Conservation (phyloP, 352 stramenopile species). For the Phytophthora multivora region DNA sequence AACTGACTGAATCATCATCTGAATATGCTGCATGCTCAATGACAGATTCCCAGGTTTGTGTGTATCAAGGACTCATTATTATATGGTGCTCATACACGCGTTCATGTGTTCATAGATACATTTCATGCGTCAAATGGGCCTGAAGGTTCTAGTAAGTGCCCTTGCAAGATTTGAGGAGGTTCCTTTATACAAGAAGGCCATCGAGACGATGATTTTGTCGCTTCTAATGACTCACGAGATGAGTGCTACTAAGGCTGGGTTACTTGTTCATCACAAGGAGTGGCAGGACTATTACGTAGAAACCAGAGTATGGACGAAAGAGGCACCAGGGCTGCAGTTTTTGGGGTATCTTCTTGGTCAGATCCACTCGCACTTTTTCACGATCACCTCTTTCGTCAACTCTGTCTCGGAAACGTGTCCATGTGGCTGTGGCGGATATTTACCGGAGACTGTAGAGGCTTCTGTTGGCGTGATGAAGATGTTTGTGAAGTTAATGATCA, state of each 20-base stretch:
- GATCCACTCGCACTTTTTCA: conserved; percentile 21
- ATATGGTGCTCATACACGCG: not conserved
- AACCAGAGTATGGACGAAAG: conserved; percentile 3
- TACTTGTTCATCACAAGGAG: conserved; percentile 21
- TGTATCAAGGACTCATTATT: not conserved
- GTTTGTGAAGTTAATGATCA: conserved; percentile 23
- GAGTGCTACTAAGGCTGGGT: conserved; percentile 14
- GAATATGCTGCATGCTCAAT: conserved; percentile 6
- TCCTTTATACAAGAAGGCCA: conserved; percentile 8
- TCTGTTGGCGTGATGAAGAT: conserved; percentile 21
- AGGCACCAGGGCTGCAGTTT: not conserved
- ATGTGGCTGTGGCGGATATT: conserved; percentile 11
- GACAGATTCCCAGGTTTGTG: conserved; percentile 23
- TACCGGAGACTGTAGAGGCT: not conserved
- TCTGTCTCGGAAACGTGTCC: conserved; percentile 5
- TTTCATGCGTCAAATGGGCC: conserved; percentile 8
- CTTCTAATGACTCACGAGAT: conserved; percentile 18
- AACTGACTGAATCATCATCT: not conserved
- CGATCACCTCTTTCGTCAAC: conserved; percentile 1
- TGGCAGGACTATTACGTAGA: conserved; percentile 26
- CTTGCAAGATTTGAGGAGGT: not conserved
- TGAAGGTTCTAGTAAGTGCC: conserved; percentile 9
- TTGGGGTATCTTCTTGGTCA: conserved; percentile 23
- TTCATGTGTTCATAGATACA: conserved; percentile 2
- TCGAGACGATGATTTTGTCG: conserved; percentile 13